phyloP scores from a whole-genome alignment of 257 asterid genomes.

The Craterostigma plantagineum region DNA sequence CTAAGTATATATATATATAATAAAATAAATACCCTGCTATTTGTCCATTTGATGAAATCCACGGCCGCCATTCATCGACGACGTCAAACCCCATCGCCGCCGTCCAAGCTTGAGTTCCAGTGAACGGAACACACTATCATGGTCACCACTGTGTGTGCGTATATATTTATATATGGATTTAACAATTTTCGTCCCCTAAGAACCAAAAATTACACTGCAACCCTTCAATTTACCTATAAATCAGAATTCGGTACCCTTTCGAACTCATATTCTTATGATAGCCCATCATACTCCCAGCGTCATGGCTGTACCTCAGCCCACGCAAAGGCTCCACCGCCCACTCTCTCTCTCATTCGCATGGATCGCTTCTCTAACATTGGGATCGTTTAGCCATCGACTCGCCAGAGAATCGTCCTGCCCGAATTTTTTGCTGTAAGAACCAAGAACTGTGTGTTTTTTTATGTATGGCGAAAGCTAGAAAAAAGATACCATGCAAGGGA shows the following conservation, averaged over 20 bases:
- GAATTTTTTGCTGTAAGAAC: no score
- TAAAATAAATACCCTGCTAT: constrained; percentile 53
- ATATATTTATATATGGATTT: no score
- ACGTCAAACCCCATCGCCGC: constrained; percentile 64
- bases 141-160: constrained; percentile 62
- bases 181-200: no score
- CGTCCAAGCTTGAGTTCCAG: constrained; percentile 85
- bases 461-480: no score
- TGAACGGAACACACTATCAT: constrained; percentile 91
- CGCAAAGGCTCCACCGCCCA: constrained; percentile 58
- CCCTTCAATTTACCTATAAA: constrained; percentile 32
- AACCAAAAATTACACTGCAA: no score
- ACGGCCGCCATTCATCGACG: constrained; percentile 73
- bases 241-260: constrained; percentile 71
- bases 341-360: constrained; percentile 75
- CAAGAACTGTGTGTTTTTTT: no score
- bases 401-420: constrained; percentile 71
- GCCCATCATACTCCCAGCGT: constrained; percentile 88
- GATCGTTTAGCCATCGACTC: constrained; percentile 59
- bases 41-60: constrained; percentile 39
- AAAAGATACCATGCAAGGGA: constrained; percentile 57
- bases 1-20: no score
- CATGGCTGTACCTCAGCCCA: constrained; percentile 39
- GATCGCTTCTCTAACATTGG: constrained; percentile 67
- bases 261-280: constrained; percentile 75